A percentile compares a stretch with the other conserved stretches of the same genome.
Conservation (phyloP, 148 eudicot species). For the Nyssa sinensis region DNA sequence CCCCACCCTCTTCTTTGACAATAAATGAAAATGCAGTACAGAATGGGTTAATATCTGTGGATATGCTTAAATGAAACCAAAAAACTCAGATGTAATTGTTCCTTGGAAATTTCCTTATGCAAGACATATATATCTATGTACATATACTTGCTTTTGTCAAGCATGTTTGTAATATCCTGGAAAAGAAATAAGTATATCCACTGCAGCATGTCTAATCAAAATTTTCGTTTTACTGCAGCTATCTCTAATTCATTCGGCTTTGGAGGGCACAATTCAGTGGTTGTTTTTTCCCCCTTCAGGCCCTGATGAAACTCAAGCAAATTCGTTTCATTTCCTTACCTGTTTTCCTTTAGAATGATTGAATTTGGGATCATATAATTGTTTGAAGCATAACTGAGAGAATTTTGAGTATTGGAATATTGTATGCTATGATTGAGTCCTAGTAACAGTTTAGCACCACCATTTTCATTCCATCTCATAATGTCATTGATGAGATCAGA, state of each 20-base stretch:
- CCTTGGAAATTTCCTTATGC: background rate
- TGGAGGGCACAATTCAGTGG: constrained; percentile 60
- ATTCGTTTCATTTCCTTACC: background rate
- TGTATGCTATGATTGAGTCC: background rate
- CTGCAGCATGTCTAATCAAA: background rate
- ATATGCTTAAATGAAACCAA: background rate
- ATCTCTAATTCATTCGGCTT: constrained; percentile 66
- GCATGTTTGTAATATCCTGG: too few relatives aligned
- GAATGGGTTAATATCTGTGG: background rate
- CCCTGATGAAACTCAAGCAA: constrained; percentile 23
- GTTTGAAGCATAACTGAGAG: background rate
- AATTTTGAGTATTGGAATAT: constrained; percentile 1
- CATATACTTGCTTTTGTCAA: background rate
- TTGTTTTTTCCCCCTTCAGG: constrained; percentile 49
- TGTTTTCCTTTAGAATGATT: background rate
- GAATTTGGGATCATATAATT: constrained; percentile 5
- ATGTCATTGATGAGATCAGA: background rate
- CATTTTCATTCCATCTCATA: background rate
- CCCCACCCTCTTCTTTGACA: background rate
- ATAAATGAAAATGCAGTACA: background rate
- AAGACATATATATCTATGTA: background rate
- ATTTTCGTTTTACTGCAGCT: constrained; percentile 30
- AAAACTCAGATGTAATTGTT: background rate
- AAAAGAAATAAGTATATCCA: background rate
- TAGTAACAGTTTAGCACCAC: background rate